Percentiles rank a stretch among this genome's conserved stretches.
Conservation (phyloP, 192 early-diverging fungal species). For the Coemansia sp. region DNA sequence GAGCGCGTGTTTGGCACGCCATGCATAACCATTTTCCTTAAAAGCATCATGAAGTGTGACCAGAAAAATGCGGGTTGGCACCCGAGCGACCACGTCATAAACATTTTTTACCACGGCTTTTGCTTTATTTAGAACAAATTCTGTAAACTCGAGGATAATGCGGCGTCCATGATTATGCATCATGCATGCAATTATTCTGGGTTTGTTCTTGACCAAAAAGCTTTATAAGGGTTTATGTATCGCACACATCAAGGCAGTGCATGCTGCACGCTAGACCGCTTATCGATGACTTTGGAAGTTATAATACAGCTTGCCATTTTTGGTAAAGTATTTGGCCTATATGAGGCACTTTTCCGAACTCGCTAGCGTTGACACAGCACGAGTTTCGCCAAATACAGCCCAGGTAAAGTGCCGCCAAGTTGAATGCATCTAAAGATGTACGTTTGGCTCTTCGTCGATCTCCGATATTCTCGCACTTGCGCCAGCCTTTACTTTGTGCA, state of each 20-base stretch:
- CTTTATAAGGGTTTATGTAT: neutral
- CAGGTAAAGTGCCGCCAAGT: neutral
- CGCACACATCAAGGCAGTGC: neutral
- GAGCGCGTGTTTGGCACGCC: neutral
- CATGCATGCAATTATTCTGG: neutral
- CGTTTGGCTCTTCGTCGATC: neutral
- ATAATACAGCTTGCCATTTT: neutral
- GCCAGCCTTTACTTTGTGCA: no score
- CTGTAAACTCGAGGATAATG: neutral
- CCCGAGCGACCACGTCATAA: neutral
- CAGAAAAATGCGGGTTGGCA: neutral
- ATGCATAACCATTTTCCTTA: neutral
- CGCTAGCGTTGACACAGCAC: neutral
- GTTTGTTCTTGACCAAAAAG: neutral
- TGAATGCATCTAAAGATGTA: neutral
- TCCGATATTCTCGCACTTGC: neutral
- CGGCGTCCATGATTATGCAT: neutral
- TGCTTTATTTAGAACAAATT: neutral
- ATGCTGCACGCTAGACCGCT: neutral
- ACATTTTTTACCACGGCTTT: neutral
- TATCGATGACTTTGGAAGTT: neutral
- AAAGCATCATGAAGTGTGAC: neutral
- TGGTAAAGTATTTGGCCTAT: neutral
- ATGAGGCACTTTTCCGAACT: no score
- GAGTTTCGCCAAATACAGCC: neutral